Base-by-base conservation (phyloP, 1,139 yeast genomes). In the Pichia sp. region DNA sequence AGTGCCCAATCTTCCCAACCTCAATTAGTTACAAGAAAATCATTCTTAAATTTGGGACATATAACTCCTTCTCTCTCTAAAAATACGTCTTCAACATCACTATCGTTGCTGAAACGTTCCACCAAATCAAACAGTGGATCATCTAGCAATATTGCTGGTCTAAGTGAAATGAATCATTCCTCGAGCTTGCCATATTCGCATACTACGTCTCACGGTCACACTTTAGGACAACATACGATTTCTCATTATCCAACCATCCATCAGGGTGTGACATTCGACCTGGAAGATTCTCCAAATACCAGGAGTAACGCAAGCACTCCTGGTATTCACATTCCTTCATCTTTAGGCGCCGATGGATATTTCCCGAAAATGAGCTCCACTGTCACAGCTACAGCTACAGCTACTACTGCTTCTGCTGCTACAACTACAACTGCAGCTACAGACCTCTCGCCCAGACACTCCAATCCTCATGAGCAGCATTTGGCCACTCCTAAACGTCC, bases 241-340 rank as follows among this genome's bases (percentile, higher is more conserved):
- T 16, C 23, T 16, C 23, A 16, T 16, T 16, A 31, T 10, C 33
- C 33, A 10, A 31, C 33, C 9, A 31, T 31, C 10, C 10, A 31
- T 31, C 33, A 31, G 10, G 10, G 10, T 31, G 33, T 33, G 8
- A 36, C 42, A 28, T 43, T 43, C 43, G 48, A 45, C 3, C 3
- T 45, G 33, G 8, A 8, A 4, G 47, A 44, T 29, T 46, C 49
- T 5, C 49, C 49, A 16, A 38, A 40, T 5, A 29, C 5, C 26
- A 37, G 40, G 4, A 44, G 49, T 40, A 37, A n/a, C 7, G 35
- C 36, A 1, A 44, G 43, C 26, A 46, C 49, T 1, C 49, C 49
- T 4, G 47, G 36, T 7, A 7, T 23, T 7, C 7, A 10, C 26
- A 23, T 23, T 2, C 7, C 26, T 7, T 11, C 36, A 34, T 6